phyloP scores from a whole-genome alignment of 306 rosid genomes.

The Crataegus laevigata region DNA sequence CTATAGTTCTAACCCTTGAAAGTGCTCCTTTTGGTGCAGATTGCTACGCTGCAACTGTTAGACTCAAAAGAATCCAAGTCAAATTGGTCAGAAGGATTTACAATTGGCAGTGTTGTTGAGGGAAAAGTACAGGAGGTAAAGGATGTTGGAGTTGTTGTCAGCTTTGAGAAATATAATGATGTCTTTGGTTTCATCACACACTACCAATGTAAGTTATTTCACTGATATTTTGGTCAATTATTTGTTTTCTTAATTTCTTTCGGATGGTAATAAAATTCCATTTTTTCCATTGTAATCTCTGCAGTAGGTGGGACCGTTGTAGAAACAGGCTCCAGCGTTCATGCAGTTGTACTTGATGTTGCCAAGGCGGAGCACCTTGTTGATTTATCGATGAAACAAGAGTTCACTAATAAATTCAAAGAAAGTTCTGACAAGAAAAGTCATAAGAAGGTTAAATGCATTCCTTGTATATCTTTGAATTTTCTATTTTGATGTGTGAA shows the following conservation, averaged over 20 bases:
- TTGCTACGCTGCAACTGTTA: slow-evolving; percentile 46
- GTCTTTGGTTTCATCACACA: slow-evolving; percentile 73
- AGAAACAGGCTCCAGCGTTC: slow-evolving; percentile 58
- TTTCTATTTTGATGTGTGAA: neutral
- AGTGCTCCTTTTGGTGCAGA: slow-evolving; percentile 37
- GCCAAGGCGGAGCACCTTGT: slow-evolving; percentile 66
- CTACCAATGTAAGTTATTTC: slow-evolving; percentile 58
- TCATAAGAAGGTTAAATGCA: slow-evolving; percentile 52
- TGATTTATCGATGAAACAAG: slow-evolving; percentile 68
- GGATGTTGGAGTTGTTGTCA: slow-evolving; percentile 61
- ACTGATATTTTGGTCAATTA: neutral
- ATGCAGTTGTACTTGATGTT: slow-evolving; percentile 82
- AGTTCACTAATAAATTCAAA: slow-evolving; percentile 36
- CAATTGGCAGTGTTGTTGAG: slow-evolving; percentile 47
- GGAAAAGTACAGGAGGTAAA: slow-evolving; percentile 72
- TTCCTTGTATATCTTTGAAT: neutral
- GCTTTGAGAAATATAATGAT: slow-evolving; percentile 65
- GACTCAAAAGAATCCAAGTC: slow-evolving; percentile 40
- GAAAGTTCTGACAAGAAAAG: slow-evolving; percentile 39
- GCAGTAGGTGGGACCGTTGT: slow-evolving; percentile 50
- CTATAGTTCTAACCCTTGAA: slow-evolving; percentile 6
- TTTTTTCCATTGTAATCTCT: slow-evolving; percentile 5
- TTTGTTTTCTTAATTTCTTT: slow-evolving; percentile 8
- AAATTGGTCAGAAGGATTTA: slow-evolving; percentile 60
- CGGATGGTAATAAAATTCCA: neutral